phyloP scores from a whole-genome alignment of 2,329 filamentous ascomycete genomes.

The Beauveria medogensis region DNA sequence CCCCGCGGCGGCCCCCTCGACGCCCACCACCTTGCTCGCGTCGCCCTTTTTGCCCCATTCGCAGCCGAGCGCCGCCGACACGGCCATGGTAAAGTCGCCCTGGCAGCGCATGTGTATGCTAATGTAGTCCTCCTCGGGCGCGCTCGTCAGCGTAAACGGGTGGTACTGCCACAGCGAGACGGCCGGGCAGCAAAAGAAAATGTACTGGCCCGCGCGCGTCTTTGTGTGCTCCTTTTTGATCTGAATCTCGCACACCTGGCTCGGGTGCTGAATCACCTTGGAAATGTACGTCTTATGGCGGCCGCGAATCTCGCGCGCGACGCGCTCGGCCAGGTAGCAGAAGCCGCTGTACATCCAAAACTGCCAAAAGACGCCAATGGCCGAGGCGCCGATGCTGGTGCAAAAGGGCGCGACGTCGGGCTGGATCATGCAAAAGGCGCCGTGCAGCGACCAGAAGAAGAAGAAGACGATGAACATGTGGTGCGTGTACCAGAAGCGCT shows the following conservation, averaged over 20 bases:
- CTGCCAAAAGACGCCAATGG: slow-evolving; percentile 77
- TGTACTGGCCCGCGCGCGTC: slow-evolving; percentile 76
- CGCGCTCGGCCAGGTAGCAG: slow-evolving; percentile 69
- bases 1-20: slow-evolving; percentile 33
- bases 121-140: slow-evolving; percentile 84
- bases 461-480: slow-evolving; percentile 86
- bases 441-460: slow-evolving; percentile 85
- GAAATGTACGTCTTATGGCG: slow-evolving; percentile 79
- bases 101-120: slow-evolving; percentile 77
- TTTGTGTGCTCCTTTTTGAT: slow-evolving; percentile 86
- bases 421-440: slow-evolving; percentile 85
- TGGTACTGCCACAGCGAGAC: slow-evolving; percentile 86
- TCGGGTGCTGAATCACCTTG: slow-evolving; percentile 83
- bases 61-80: slow-evolving; percentile 67
- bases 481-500: slow-evolving; percentile 86
- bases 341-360: slow-evolving; percentile 84
- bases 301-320: slow-evolving; percentile 70
- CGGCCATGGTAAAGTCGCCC: slow-evolving; percentile 69
- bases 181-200: slow-evolving; percentile 80
- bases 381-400: slow-evolving; percentile 54
- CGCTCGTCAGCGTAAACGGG: slow-evolving; percentile 78
- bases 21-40: slow-evolving; percentile 60
- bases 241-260: slow-evolving; percentile 83
- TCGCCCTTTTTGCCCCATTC: slow-evolving; percentile 49
- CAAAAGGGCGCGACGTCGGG: slow-evolving; percentile 75